Percentiles rank a stretch among this genome's conserved stretches.
Conservation (phyloP, 352 stramenopile species). For the Phytophthora gonapodyides region DNA sequence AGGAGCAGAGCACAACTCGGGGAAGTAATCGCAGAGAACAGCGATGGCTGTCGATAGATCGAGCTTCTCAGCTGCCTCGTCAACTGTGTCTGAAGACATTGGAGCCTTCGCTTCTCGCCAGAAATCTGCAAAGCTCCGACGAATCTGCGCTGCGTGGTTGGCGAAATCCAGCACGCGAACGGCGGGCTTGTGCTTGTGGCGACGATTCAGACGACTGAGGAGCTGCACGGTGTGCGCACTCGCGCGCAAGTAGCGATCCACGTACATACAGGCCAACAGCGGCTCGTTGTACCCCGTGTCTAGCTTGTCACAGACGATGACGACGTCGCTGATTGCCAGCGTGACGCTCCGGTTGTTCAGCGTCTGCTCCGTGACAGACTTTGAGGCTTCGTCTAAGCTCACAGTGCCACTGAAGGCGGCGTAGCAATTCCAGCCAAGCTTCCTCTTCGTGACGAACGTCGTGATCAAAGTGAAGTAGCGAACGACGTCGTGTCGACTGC, state of each 20-base stretch:
- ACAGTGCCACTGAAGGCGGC: constrained; percentile 70
- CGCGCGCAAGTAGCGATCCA: constrained; percentile 76
- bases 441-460: constrained; percentile 58
- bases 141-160: constrained; percentile 75
- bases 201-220: constrained; percentile 80
- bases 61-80: constrained; percentile 35
- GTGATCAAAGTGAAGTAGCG: constrained; percentile 70
- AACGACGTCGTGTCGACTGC: constrained; percentile 80
- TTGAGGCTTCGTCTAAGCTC: constrained; percentile 24
- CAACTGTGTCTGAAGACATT: constrained; percentile 25
- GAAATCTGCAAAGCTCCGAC: constrained; percentile 54
- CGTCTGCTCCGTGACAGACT: constrained; percentile 60
- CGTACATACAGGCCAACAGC: constrained; percentile 75
- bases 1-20: constrained; percentile 29
- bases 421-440: constrained; percentile 67
- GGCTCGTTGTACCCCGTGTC: constrained; percentile 88
- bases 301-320: constrained; percentile 88
- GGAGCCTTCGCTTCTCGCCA: constrained; percentile 45
- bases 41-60: constrained; percentile 42
- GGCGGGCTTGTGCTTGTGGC: constrained; percentile 53
- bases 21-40: constrained; percentile 53
- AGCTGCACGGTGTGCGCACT: constrained; percentile 78
- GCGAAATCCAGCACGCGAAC: constrained; percentile 72
- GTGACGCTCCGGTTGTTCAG: constrained; percentile 61
- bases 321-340: constrained; percentile 63